Conservation (phyloP, 768 basidiomycete species). For the Lactarius sanguifluus region DNA sequence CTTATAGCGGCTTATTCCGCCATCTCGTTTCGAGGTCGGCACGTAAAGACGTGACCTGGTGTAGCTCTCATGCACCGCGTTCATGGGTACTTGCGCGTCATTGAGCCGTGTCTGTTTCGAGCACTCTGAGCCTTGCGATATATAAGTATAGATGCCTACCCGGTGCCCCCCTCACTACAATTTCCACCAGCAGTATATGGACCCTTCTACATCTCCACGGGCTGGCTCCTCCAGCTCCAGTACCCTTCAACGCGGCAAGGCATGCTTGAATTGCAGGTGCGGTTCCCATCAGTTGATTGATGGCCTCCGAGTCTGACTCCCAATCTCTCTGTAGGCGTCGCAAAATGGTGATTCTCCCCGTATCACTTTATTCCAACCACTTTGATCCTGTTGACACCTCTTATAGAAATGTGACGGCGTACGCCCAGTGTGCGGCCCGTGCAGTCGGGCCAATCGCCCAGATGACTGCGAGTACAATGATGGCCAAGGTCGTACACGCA, state of each 20-base stretch:
- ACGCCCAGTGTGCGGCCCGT: constrained; percentile 65
- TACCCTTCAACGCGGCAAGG: constrained; percentile 31
- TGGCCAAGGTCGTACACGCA: constrained; percentile 56
- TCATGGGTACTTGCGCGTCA: not conserved
- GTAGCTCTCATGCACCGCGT: not conserved
- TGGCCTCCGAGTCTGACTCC: not conserved
- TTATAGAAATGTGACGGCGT: constrained; percentile 64
- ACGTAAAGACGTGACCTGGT: not conserved
- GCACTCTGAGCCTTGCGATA: constrained; percentile 3
- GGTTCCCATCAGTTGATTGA: not conserved
- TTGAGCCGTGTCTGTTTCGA: constrained; percentile 1
- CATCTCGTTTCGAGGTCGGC: not conserved
- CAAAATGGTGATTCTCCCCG: constrained; percentile 23
- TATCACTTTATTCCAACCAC: not conserved
- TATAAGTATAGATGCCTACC: constrained; percentile 21
- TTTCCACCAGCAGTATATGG: constrained; percentile 13
- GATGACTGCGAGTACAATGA: constrained; percentile 74
- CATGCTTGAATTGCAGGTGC: constrained; percentile 30
- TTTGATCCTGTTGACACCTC: not conserved
- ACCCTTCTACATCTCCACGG: constrained; percentile 17
- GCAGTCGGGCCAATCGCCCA: constrained; percentile 52
- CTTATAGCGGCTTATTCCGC: no score
- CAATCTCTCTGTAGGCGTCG: constrained; percentile 19
- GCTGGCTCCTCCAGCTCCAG: constrained; percentile 19
- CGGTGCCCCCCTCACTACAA: not conserved